Conservation (phyloP, 73 alveolate genomes). For the Paramecium biaurelia region DNA sequence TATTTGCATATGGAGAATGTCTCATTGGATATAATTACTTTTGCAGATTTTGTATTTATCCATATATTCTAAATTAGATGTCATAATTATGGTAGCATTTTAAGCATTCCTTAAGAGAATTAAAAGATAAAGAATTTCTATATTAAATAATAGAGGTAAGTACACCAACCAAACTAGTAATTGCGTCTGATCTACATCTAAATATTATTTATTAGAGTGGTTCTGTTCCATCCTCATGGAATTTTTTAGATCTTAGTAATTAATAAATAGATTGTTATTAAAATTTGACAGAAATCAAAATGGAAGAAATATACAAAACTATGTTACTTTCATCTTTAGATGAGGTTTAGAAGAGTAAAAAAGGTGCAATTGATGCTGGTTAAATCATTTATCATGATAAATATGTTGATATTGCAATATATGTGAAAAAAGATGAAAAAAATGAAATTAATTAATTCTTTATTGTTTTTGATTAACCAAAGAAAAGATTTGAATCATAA, state of each 20-base stretch:
- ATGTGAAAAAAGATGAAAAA: slow-evolving; percentile 30
- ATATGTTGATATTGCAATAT: not conserved
- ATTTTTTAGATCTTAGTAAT: not conserved
- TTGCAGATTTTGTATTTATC: slow-evolving; percentile 20
- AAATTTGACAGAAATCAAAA: not conserved
- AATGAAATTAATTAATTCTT: not conserved
- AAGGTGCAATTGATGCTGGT: slow-evolving; percentile 21
- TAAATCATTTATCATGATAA: not conserved
- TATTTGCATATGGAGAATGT: slow-evolving; percentile 6
- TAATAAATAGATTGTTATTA: not conserved
- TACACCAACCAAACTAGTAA: slow-evolving; percentile 27
- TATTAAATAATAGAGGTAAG: slow-evolving; percentile 19
- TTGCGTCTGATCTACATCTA: not conserved
- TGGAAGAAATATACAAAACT: not conserved
- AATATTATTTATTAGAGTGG: slow-evolving; percentile 39
- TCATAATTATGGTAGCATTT: slow-evolving; percentile 3
- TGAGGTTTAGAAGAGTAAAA: not conserved
- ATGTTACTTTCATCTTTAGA: not conserved
- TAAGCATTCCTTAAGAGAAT: slow-evolving; percentile 32
- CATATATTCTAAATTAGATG: not conserved
- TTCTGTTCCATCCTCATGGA: slow-evolving; percentile 16
- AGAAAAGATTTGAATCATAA: slow-evolving; percentile 23
- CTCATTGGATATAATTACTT: slow-evolving; percentile 14
- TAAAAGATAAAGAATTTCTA: slow-evolving; percentile 30
- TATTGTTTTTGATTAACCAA: slow-evolving; percentile 31